A percentile compares a stretch with the other conserved stretches of the same genome.
Evolutionary conservation across 495 filamentous ascomycete genomes (phyloP).

Genomic region (Penicillium waksmanii): DNA sequence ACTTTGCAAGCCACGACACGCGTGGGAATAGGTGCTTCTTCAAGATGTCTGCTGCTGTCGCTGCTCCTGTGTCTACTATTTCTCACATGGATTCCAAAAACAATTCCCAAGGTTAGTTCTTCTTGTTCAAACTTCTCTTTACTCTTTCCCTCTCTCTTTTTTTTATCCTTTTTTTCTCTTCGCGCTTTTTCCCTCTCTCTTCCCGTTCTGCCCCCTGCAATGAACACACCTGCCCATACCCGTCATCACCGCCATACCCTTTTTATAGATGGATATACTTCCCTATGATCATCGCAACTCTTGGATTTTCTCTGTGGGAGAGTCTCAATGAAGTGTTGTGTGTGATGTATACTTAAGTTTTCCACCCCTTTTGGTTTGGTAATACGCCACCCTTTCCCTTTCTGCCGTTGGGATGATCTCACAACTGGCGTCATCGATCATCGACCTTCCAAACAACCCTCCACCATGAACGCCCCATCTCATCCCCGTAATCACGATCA

Average conservation of each 20-base stretch:
- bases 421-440: conserved; percentile 48
- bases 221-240: too few species aligned
- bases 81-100: conserved; percentile 57
- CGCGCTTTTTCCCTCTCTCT: background rate
- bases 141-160: background rate
- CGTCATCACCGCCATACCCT: background rate
- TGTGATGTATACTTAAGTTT: conserved; percentile 18
- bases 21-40: conserved; percentile 3
- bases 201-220: background rate
- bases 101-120: conserved; percentile 40
- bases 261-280: background rate
- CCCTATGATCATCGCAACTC: background rate
- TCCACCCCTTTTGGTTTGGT: conserved; percentile 34
- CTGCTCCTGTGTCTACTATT: conserved; percentile 44
- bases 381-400: conserved; percentile 38
- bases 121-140: conserved; percentile 16
- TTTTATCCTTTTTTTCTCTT: background rate
- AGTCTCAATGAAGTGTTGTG: background rate
- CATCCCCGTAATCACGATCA: conserved; percentile 25
- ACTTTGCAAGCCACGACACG: conserved; percentile 23
- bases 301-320: background rate
- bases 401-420: conserved; percentile 52
- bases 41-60: conserved; percentile 54
- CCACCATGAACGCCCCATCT: conserved; percentile 27
- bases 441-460: conserved; percentile 23